A percentile compares a stretch with the other conserved stretches of the same genome.
Conservation (phyloP, 495 filamentous ascomycete genomes). For the Tuber calosporum region DNA sequence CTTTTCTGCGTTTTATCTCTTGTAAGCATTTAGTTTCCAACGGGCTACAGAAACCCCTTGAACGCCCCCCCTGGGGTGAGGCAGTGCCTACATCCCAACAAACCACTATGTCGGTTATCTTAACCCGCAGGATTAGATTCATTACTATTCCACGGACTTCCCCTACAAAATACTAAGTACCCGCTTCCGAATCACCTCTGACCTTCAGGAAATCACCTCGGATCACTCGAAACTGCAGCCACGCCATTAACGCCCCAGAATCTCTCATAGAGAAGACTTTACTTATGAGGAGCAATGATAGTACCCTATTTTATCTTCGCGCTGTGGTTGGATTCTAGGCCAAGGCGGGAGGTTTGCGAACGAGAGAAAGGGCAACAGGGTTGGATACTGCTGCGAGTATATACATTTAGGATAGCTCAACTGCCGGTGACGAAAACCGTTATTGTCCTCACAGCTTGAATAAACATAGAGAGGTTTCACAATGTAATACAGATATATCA, state of each 20-base stretch:
- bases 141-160: background rate
- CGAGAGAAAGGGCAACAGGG: background rate
- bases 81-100: background rate
- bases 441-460: background rate
- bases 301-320: background rate
- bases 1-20: background rate
- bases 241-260: background rate
- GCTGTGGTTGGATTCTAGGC: background rate
- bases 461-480: background rate
- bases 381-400: background rate
- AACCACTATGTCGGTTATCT: background rate
- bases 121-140: background rate
- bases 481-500: background rate
- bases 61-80: background rate
- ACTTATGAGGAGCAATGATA: background rate
- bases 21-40: background rate
- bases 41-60: background rate
- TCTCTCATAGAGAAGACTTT: background rate
- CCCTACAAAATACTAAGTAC: background rate
- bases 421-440: background rate
- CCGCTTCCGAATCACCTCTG: background rate
- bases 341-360: background rate
- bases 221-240: background rate
- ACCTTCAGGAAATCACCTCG: background rate
- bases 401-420: background rate